Base-by-base conservation (phyloP, 1,284 basidiomycete genomes). In the Fomitopsis pinicola region DNA sequence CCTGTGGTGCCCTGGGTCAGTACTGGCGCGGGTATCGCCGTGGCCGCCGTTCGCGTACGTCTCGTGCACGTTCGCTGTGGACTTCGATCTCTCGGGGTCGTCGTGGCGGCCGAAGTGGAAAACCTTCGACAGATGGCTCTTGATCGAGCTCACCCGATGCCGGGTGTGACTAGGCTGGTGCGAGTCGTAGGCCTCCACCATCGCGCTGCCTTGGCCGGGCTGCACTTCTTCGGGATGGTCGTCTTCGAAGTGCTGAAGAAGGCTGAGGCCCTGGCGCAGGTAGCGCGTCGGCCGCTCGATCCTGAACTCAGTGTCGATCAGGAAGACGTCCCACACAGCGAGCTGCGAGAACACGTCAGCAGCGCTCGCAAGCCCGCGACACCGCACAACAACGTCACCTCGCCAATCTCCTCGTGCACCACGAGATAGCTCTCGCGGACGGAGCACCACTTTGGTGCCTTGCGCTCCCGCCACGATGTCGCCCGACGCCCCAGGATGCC, bases 361-460 rank as follows among this genome's bases (percentile, higher is more conserved):
- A 52, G 35, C 42, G 36, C 5, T 19, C n/a, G 9, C 63, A 40
- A 15, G 44, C 54, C 36, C n/a, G 35, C 7, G 50, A 14, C 14
- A 74, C 79, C 57, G 67, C 6, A 40, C 7, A 22, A 33, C 48
- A 15, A 53, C 33, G 19, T 30, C 38, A 93, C 91, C 76, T 93
- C 88, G 64, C 94, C 94, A 33, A 94, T 91, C 65, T 97, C 93
- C 65, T 93, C 86, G 33, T 96, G 83, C 1, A 91, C 87, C 26
- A 97, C 91, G 22, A 98, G 81, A 75, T 95, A 99, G 68, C 92
- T 94, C 68, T 99, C 97, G 26, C 97, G 84, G 3, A 98, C 88
- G 53, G 94, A 87, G 75, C 95, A 98, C 97, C 97, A 99, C 62
- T 91, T 88, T 46, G 87, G 86, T 63, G 88, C 83, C 66, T 87